Percentiles rank a stretch among this genome's conserved stretches.
These are phyloP conservation scores for Calonectria honghensis DNA, from an alignment of 2,329 filamentous ascomycete genomes.

Conservation along the genomic window DNA sequence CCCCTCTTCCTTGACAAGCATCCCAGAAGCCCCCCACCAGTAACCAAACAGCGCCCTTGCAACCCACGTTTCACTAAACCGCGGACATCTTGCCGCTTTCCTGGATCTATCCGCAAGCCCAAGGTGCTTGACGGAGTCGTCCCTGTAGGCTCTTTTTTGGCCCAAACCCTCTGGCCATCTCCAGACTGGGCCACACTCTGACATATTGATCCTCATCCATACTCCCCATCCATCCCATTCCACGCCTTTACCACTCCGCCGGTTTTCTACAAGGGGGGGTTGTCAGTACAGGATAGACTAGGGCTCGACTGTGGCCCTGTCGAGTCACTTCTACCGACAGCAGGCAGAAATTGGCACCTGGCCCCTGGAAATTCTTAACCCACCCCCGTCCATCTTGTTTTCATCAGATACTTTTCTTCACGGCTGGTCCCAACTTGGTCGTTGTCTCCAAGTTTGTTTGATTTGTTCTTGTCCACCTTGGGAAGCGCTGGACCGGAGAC, in stretches of 20 bases:
- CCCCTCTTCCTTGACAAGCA: constrained; percentile 50
- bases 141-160: constrained; percentile 33
- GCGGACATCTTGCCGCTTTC: constrained; percentile 45
- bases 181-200: constrained; percentile 33
- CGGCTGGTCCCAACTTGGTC: constrained; percentile 25
- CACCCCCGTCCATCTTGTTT: constrained; percentile 32
- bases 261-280: constrained; percentile 43
- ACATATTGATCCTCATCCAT: constrained; percentile 31
- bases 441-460: constrained; percentile 39
- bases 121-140: constrained; percentile 39
- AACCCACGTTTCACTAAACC: constrained; percentile 48
- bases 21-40: constrained; percentile 46
- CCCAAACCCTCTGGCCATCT: constrained; percentile 31
- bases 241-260: constrained; percentile 46
- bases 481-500: constrained; percentile 29
- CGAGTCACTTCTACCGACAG: constrained; percentile 42
- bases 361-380: constrained; percentile 41
- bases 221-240: constrained; percentile 30
- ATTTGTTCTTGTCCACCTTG: constrained; percentile 33
- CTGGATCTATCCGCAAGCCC: constrained; percentile 45
- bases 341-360: constrained; percentile 45
- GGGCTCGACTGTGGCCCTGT: constrained; percentile 40
- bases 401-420: constrained; percentile 34
- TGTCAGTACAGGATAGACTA: constrained; percentile 41
- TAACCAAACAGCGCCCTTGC: constrained; percentile 46